Percentiles rank a stretch among this genome's conserved stretches.
Conservation (phyloP, 2,329 filamentous ascomycete species). For the Alternaria conjuncta region DNA sequence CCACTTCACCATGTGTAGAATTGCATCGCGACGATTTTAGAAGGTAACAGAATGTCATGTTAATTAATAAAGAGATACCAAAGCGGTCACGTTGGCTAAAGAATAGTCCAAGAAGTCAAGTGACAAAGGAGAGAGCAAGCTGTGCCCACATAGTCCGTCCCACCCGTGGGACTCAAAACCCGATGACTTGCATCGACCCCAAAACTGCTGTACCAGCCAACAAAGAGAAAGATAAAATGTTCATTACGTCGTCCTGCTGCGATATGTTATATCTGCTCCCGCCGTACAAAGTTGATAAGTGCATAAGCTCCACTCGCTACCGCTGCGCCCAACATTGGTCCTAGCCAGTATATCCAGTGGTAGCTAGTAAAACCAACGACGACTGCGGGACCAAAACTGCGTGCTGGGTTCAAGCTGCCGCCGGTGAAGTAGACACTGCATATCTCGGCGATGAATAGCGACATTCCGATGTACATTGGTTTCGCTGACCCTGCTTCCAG, state of each 20-base stretch:
- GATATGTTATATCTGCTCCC: neutral
- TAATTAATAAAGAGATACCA: neutral
- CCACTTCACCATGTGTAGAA: neutral
- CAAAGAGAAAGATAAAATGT: neutral
- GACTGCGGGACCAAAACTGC: constrained; percentile 55
- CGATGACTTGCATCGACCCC: neutral
- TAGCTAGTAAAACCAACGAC: constrained; percentile 52
- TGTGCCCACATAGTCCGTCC: neutral
- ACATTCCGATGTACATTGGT: constrained; percentile 73
- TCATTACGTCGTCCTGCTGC: constrained; percentile 6
- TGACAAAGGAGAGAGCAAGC: neutral
- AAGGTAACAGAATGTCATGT: neutral
- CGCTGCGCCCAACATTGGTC: constrained; percentile 49
- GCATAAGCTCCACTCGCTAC: constrained; percentile 57
- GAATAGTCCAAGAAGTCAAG: neutral
- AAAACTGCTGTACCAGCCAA: neutral
- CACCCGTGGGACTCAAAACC: neutral
- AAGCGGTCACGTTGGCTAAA: neutral
- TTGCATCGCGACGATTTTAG: neutral
- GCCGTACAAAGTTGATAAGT: constrained; percentile 44
- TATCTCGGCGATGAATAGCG: constrained; percentile 68
- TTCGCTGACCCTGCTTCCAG: constrained; percentile 67
- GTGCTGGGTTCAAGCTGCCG: constrained; percentile 55
- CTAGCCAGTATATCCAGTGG: constrained; percentile 50
- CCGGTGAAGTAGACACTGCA: constrained; percentile 56